Percentiles rank a stretch among this genome's conserved stretches.
These are phyloP conservation scores for Kokia cookei DNA, from an alignment of 441 rosid species.

Conservation along the genomic window DNA sequence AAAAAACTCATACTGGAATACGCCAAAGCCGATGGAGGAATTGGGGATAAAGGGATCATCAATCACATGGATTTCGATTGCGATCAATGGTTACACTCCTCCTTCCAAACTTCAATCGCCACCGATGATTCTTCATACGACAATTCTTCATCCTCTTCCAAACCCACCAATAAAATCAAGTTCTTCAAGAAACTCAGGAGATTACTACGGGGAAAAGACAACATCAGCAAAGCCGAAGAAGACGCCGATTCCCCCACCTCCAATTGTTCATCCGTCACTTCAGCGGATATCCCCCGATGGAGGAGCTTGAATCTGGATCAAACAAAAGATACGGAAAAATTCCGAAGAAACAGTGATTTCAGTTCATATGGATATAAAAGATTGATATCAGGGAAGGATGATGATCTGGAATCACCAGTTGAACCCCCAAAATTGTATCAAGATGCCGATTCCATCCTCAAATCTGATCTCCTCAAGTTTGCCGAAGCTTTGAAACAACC, in stretches of 20 bases:
- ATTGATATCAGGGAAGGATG: slow-evolving; percentile 8
- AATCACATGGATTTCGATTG: slow-evolving; percentile 32
- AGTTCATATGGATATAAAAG: slow-evolving; percentile 15
- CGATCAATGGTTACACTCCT: slow-evolving; percentile 48
- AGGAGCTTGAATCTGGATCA: slow-evolving; percentile 25
- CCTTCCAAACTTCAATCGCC: slow-evolving; percentile 40
- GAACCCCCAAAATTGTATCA: slow-evolving; percentile 18
- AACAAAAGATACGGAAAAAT: slow-evolving; percentile 21
- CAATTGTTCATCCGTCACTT: slow-evolving; percentile 24
- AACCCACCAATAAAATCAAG: slow-evolving; percentile 35
- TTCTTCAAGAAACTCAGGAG: slow-evolving; percentile 57
- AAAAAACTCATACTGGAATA: slow-evolving; percentile 78
- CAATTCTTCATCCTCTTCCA: slow-evolving; percentile 25
- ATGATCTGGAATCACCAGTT: neutral
- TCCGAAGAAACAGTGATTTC: slow-evolving; percentile 22
- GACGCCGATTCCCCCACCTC: slow-evolving; percentile 20
- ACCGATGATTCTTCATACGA: slow-evolving; percentile 44
- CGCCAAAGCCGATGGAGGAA: slow-evolving; percentile 44
- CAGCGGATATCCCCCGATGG: slow-evolving; percentile 46
- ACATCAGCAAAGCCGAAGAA: slow-evolving; percentile 32
- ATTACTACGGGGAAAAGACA: slow-evolving; percentile 58
- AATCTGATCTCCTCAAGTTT: slow-evolving; percentile 51
- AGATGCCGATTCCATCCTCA: slow-evolving; percentile 13
- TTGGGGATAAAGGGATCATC: slow-evolving; percentile 25
- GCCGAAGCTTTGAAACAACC: slow-evolving; percentile 55